A percentile compares a stretch with the other conserved stretches of the same genome.
These are phyloP conservation scores for Penicillium sp. DNA, from an alignment of 2,329 filamentous ascomycete species.

Conservation along the genomic window DNA sequence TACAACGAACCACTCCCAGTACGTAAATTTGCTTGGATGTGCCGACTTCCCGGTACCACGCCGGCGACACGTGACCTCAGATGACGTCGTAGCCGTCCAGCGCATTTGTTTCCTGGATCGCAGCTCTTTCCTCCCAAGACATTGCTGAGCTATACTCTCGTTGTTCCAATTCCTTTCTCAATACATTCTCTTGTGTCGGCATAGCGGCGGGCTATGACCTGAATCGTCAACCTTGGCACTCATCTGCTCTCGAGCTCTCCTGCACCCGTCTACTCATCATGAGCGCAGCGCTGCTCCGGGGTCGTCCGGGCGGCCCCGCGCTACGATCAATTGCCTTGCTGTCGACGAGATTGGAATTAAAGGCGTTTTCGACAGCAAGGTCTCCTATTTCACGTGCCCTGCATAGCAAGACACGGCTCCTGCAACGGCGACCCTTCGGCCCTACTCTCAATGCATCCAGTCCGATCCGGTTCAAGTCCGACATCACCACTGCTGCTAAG, in stretches of 20 bases:
- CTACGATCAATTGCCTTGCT: constrained; percentile 27
- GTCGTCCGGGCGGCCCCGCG: constrained; percentile 27
- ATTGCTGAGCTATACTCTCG: constrained; percentile 2
- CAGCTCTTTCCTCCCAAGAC: not conserved
- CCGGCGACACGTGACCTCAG: constrained; percentile 11
- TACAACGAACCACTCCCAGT: not conserved
- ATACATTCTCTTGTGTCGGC: constrained; percentile 4
- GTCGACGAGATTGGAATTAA: constrained; percentile 22
- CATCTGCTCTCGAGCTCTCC: constrained; percentile 12
- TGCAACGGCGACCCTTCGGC: constrained; percentile 5
- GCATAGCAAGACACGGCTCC: constrained; percentile 21
- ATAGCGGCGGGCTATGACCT: constrained; percentile 9
- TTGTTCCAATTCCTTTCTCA: constrained; percentile 1
- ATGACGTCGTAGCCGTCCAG: constrained; percentile 11
- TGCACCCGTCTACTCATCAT: constrained; percentile 20
- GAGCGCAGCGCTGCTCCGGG: constrained; percentile 33
- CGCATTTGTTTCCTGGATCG: not conserved
- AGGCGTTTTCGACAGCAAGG: constrained; percentile 7
- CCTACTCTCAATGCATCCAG: constrained; percentile 23
- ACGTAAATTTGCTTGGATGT: not conserved
- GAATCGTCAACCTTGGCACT: constrained; percentile 6
- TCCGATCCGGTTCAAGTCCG: constrained; percentile 33
- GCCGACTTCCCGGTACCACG: constrained; percentile 2
- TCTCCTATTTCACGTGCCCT: constrained; percentile 19
- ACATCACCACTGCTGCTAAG: constrained; percentile 23